Conservation (phyloP, 2,329 filamentous ascomycete genomes). For the Huntiella omanensis region DNA sequence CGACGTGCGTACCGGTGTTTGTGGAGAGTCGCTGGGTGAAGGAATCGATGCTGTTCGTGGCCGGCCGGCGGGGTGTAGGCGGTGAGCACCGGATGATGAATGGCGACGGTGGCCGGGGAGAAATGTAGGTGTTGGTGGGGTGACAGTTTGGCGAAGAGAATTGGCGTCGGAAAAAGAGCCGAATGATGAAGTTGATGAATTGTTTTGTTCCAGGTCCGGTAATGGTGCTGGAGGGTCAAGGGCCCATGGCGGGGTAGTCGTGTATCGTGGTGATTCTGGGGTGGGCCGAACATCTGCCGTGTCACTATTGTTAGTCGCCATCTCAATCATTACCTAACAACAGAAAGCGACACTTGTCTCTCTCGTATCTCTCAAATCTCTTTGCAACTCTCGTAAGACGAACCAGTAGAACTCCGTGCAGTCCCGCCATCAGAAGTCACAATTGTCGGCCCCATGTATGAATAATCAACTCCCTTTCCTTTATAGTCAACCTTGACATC, state of each 20-base stretch:
- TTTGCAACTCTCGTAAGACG: no score
- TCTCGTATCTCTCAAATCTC: no score
- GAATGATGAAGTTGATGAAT: constrained; percentile 6
- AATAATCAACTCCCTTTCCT: no score
- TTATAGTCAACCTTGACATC: neutral
- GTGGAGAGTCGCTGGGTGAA: neutral
- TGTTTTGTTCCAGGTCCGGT: neutral
- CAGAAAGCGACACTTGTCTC: no score
- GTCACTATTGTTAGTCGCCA: no score
- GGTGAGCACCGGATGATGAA: constrained; percentile 3
- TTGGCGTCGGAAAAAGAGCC: neutral
- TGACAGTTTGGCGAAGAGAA: neutral
- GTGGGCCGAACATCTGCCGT: no score
- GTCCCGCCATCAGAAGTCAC: no score
- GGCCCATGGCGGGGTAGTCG: neutral
- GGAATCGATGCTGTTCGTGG: neutral
- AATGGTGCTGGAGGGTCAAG: neutral
- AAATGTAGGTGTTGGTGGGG: neutral
- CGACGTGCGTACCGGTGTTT: neutral
- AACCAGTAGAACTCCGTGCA: no score
- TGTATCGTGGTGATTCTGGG: no score
- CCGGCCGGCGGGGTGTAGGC: constrained; percentile 3
- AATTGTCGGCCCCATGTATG: no score
- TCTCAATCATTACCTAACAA: no score
- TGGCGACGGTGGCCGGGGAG: neutral